Conservation (phyloP, 2,329 filamentous ascomycete species). For the Trichoderma atrobrunneum region DNA sequence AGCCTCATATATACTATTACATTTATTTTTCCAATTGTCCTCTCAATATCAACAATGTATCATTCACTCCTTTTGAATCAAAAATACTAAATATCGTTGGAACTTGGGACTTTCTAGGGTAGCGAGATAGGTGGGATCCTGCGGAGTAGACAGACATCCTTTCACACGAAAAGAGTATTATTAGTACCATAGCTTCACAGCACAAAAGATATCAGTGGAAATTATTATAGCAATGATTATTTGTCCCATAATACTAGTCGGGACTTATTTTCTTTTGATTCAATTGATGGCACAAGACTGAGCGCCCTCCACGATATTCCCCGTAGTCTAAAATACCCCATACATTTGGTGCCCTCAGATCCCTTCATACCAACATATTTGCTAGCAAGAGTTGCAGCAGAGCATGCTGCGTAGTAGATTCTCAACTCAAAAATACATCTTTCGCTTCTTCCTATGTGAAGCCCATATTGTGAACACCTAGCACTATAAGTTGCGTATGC, state of each 20-base stretch:
- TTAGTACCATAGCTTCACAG: background rate
- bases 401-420: background rate
- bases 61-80: background rate
- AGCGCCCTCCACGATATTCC: background rate
- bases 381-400: background rate
- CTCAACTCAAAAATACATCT: background rate
- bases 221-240: background rate
- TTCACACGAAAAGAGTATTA: background rate
- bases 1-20: too few relatives aligned
- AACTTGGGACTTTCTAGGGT: background rate
- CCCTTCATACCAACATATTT: background rate
- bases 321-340: background rate
- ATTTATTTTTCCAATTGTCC: too few relatives aligned
- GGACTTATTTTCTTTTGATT: background rate
- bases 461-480: background rate
- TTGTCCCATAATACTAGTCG: background rate
- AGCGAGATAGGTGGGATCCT: background rate
- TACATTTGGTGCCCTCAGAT: background rate
- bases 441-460: background rate
- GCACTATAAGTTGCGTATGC: background rate
- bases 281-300: background rate
- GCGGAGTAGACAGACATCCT: background rate
- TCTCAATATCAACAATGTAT: background rate
- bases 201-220: background rate
- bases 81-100: background rate